Conservation (phyloP, 208 protist species). For the Trypanosoma caninum region DNA sequence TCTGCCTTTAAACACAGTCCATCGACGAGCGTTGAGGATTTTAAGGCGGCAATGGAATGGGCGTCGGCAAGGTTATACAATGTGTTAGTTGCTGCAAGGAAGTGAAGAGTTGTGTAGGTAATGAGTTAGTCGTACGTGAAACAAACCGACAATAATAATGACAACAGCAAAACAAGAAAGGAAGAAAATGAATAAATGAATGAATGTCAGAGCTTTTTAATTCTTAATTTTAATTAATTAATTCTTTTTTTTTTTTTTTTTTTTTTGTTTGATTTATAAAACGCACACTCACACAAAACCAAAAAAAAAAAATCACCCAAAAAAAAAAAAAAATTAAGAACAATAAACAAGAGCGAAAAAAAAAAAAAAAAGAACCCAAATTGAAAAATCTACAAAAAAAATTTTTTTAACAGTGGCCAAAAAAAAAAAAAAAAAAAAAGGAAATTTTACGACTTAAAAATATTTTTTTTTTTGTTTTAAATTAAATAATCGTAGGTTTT, state of each 20-base stretch:
- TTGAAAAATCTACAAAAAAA: background rate
- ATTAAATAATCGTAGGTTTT: too few species aligned
- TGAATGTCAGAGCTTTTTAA: background rate
- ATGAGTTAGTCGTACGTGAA: too few species aligned
- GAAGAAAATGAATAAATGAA: constrained; percentile 7
- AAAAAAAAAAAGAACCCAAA: background rate
- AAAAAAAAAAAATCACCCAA: constrained; percentile 6
- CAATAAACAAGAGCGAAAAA: background rate
- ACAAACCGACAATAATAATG: background rate
- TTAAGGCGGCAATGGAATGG: constrained; percentile 32
- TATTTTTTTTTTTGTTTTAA: too few species aligned
- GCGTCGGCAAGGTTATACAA: constrained; percentile 9
- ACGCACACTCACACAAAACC: background rate
- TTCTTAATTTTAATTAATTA: background rate
- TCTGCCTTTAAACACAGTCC: constrained; percentile 80
- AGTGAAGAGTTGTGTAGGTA: background rate
- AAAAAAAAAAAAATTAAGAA: constrained; percentile 1
- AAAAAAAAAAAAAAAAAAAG: background rate
- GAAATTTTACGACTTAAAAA: background rate
- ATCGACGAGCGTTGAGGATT: constrained; percentile 55
- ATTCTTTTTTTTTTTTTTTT: constrained; percentile 5
- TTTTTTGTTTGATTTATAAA: background rate
- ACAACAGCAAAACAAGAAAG: constrained; percentile 8
- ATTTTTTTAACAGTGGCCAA: too few species aligned
- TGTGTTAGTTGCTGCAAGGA: background rate